Evolutionary conservation across 2,329 filamentous ascomycete genomes (phyloP), one percentile per base, ranked within the genome.

Genomic region (Orbilia oligospora): DNA sequence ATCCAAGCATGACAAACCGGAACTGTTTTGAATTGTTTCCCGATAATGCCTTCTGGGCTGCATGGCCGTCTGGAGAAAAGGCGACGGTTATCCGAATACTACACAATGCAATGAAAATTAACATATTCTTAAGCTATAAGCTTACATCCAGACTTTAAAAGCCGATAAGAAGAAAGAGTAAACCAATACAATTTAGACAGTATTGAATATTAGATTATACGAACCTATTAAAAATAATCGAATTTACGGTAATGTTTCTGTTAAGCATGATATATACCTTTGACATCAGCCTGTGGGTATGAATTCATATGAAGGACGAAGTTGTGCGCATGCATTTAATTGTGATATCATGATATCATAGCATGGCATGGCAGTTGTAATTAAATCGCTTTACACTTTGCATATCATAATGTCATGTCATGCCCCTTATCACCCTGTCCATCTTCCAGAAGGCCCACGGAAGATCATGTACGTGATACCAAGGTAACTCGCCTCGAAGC

Each of bases 1-100:
- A 70, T 63, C 20, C 53, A 70, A 70, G 41, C 55, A 61, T 70
- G 51, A 70, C 67, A 70, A 70, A 70, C 53, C 67, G 51, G 65
- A 68, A 68, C 18, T 5, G 36, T 18, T 33, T 12, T 68, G n/a
- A 44, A 49, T 12, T 3, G 44, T 33, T 49, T 65, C 36, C 61
- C 61, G 61, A 41, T 18, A 27, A 44, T 61, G 18, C 56, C 18
- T 44, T 61, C 56, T 61, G 56, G 56, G 56, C 56, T 61, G 56
- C 56, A 61, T 61, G 36, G 24, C 18, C 9, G 36, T 61, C 56
- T 61, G 56, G 56, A 61, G 56, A 61, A 44, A n/a, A 44, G 8
- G 36, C 20, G 20, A 61, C 6, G 3, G 56, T 14, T 14, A 61
- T 44, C 56, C 56, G 56, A 61, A 61, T 44, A 61, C 9, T n/a